A percentile compares a stretch with the other conserved stretches of the same genome.
phyloP scores from a whole-genome alignment of 2,329 filamentous ascomycete species.

The Periglandula ipomoeae region DNA sequence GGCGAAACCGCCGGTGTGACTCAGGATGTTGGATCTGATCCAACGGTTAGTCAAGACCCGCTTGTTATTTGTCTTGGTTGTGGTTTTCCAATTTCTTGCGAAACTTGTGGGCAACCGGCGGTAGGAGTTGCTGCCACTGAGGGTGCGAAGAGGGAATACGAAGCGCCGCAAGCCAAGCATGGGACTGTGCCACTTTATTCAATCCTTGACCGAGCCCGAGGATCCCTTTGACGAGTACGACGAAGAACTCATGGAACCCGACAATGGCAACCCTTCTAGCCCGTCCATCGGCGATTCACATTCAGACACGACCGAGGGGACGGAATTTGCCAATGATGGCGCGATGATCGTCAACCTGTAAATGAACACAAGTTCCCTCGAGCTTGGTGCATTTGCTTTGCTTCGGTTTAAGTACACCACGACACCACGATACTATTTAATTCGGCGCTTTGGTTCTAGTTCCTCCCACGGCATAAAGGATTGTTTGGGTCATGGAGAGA shows the following conservation, averaged over 20 bases:
- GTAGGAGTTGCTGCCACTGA: conserved; percentile 13
- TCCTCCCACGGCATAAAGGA: too few relatives aligned
- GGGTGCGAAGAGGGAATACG: background rate
- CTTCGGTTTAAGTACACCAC: background rate
- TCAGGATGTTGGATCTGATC: conserved; percentile 93
- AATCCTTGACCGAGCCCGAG: conserved; percentile 16
- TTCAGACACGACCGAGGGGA: conserved; percentile 13
- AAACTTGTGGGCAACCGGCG: conserved; percentile 24
- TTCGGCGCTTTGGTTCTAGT: too few relatives aligned
- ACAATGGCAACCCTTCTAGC: background rate
- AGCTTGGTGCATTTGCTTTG: background rate
- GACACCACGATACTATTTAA: too few relatives aligned
- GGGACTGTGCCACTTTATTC: conserved; percentile 20
- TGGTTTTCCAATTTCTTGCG: conserved; percentile 34
- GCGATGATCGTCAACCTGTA: conserved; percentile 11
- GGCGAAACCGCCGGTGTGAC: conserved; percentile 96
- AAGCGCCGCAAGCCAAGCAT: conserved; percentile 14
- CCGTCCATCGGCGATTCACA: conserved; percentile 5
- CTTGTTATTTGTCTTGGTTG: conserved; percentile 37
- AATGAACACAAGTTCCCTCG: background rate
- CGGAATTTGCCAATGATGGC: conserved; percentile 15
- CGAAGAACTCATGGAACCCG: conserved; percentile 23
- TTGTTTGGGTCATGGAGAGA: background rate
- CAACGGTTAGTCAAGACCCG: conserved; percentile 75
- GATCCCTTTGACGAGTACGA: conserved; percentile 30